Evolutionary conservation across 768 basidiomycete genomes (phyloP).

Genomic region (Calocybe gangraenosa): DNA sequence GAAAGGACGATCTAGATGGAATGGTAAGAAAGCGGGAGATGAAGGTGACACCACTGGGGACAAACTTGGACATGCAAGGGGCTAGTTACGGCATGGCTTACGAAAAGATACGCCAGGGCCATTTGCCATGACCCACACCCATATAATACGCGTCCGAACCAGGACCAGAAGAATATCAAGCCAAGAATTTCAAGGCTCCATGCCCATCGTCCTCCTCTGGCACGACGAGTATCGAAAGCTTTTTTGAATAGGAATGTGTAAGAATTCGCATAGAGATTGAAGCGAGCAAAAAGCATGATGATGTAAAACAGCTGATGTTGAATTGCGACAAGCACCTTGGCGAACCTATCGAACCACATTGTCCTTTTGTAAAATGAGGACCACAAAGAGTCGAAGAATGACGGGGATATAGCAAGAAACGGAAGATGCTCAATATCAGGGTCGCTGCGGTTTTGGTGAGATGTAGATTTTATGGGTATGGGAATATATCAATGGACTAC

Average conservation of each 20-base stretch:
- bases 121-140: conserved; percentile 71
- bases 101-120: conserved; percentile 68
- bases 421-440: conserved; percentile 87
- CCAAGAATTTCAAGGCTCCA: conserved; percentile 75
- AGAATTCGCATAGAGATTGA: conserved; percentile 91
- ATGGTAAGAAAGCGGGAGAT: background rate
- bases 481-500: conserved; percentile 24
- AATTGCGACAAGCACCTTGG: conserved; percentile 59
- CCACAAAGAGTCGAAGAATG: conserved; percentile 82
- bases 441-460: no score
- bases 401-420: conserved; percentile 89
- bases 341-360: conserved; percentile 72
- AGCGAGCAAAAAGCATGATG: conserved; percentile 84
- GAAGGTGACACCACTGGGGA: conserved; percentile 7
- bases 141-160: conserved; percentile 72
- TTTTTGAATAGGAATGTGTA: conserved; percentile 71
- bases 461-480: no score
- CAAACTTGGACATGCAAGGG: conserved; percentile 92
- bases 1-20: conserved; percentile 83
- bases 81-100: conserved; percentile 83
- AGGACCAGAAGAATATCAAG: conserved; percentile 81
- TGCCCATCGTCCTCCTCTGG: conserved; percentile 71
- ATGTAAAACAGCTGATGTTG: conserved; percentile 95
- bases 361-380: conserved; percentile 93
- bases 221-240: conserved; percentile 58